These are phyloP conservation scores for Beta corolliflora DNA, from an alignment of 179 eudicot species.

Conservation along the genomic window DNA sequence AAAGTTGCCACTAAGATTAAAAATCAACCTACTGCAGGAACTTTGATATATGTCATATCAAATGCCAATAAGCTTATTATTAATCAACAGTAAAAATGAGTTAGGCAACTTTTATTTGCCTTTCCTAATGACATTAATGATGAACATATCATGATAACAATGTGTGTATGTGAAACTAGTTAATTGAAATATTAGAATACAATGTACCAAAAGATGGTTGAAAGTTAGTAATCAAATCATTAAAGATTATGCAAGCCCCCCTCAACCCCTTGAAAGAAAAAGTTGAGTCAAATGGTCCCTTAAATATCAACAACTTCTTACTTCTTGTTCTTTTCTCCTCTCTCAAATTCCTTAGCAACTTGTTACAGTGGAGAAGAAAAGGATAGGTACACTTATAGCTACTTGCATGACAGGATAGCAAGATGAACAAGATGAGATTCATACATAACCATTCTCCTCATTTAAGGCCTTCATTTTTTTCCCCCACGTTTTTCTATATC, in stretches of 20 bases:
- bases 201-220: constrained; percentile 14
- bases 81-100: constrained; percentile 2
- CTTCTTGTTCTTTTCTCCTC: constrained; percentile 29
- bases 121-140: constrained; percentile 15
- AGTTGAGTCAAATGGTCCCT: constrained; percentile 13
- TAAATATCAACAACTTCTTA: constrained; percentile 7
- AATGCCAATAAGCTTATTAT: not conserved
- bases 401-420: constrained; percentile 14
- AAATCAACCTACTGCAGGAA: constrained; percentile 17
- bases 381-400: constrained; percentile 1
- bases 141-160: constrained; percentile 24
- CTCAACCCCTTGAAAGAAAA: not conserved
- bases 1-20: constrained; percentile 28
- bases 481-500: too few species aligned
- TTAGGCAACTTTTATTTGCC: constrained; percentile 1
- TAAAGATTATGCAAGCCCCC: not conserved
- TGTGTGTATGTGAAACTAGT: not conserved
- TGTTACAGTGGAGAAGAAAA: constrained; percentile 1
- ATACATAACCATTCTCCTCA: not conserved
- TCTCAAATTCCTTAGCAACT: constrained; percentile 32
- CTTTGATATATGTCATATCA: not conserved
- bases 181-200: not conserved
- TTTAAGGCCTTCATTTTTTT: not conserved
- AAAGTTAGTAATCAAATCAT: constrained; percentile 8
- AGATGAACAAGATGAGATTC: constrained; percentile 11